phyloP scores from a whole-genome alignment of 1,284 basidiomycete species.

The Ustilago trichophora region DNA sequence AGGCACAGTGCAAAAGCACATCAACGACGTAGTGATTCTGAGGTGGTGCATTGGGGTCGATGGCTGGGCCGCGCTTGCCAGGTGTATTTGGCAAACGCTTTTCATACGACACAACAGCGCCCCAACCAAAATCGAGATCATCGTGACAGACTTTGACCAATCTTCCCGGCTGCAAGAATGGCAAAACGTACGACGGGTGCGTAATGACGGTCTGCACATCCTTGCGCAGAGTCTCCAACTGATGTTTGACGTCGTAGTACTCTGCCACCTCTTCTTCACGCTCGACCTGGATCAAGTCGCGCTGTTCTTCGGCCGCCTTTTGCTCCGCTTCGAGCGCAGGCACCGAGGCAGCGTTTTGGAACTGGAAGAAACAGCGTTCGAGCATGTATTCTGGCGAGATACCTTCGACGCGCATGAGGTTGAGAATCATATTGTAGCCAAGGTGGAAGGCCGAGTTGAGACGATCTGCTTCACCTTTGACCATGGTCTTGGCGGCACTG shows the following conservation, averaged over 20 bases:
- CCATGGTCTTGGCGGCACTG: constrained; percentile 90
- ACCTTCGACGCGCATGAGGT: constrained; percentile 97
- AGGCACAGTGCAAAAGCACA: constrained; percentile 84
- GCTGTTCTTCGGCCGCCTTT: constrained; percentile 76
- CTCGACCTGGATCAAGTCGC: constrained; percentile 77
- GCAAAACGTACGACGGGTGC: constrained; percentile 90
- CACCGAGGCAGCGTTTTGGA: constrained; percentile 90
- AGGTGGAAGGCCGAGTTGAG: constrained; percentile 98
- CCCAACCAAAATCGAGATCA: constrained; percentile 94
- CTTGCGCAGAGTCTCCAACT: constrained; percentile 83
- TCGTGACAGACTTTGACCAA: constrained; percentile 87
- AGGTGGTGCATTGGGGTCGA: constrained; percentile 73
- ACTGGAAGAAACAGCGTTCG: constrained; percentile 96
- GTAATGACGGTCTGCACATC: constrained; percentile 93
- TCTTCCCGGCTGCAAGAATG: constrained; percentile 91
- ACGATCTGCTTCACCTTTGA: constrained; percentile 96
- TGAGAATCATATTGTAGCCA: constrained; percentile 99
- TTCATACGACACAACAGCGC: constrained; percentile 88
- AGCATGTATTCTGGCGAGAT: constrained; percentile 99
- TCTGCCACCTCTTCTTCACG: constrained; percentile 85
- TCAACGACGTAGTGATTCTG: constrained; percentile 94
- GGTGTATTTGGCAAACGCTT: constrained; percentile 74
- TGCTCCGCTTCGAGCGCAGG: constrained; percentile 88
- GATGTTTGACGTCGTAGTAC: constrained; percentile 90
- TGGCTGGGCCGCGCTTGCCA: constrained; percentile 40